These are phyloP conservation scores for Paspalum notatum DNA, from an alignment of 176 grass and related monocot genomes.

Conservation along the genomic window DNA sequence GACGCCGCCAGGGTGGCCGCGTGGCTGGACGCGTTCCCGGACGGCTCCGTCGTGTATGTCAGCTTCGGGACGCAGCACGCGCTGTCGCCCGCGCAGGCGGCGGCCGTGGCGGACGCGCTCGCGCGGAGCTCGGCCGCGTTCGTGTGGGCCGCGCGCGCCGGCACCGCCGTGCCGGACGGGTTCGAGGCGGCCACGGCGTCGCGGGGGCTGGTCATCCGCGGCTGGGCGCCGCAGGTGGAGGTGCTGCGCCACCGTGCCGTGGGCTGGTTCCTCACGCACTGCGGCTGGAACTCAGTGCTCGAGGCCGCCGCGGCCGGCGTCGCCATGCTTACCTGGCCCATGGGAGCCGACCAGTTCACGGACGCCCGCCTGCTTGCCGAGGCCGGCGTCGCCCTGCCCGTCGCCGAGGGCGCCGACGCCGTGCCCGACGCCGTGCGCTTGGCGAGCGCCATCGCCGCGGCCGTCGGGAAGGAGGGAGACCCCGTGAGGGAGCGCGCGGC, in stretches of 20 bases:
- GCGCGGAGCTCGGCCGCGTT: slow-evolving; percentile 41
- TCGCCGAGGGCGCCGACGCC: slow-evolving; percentile 39
- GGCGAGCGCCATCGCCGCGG: slow-evolving; percentile 18
- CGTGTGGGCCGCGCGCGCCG: slow-evolving; percentile 51
- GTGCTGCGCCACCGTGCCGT: slow-evolving; percentile 59
- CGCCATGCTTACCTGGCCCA: slow-evolving; percentile 62
- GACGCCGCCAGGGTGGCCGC: neutral
- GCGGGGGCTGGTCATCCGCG: slow-evolving; percentile 35
- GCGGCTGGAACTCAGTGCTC: slow-evolving; percentile 62
- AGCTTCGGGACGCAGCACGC: slow-evolving; percentile 61
- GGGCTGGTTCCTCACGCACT: slow-evolving; percentile 57
- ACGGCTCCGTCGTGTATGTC: slow-evolving; percentile 55
- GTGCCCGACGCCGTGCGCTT: slow-evolving; percentile 40
- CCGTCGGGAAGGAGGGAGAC: slow-evolving; percentile 10
- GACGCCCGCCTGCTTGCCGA: slow-evolving; percentile 51
- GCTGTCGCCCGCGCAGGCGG: slow-evolving; percentile 35
- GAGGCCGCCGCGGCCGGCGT: slow-evolving; percentile 52
- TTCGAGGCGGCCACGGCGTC: slow-evolving; percentile 16
- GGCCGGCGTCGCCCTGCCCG: slow-evolving; percentile 41
- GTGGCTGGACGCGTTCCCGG: slow-evolving; percentile 61
- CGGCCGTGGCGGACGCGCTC: slow-evolving; percentile 50
- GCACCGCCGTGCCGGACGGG: neutral
- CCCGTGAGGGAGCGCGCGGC: slow-evolving; percentile 28
- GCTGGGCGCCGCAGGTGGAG: slow-evolving; percentile 63
- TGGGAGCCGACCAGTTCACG: slow-evolving; percentile 63